A percentile compares a stretch with the other conserved stretches of the same genome.
Evolutionary conservation across 805 yeast genomes (phyloP).

Genomic region (Suhomyces xylopsoci): DNA sequence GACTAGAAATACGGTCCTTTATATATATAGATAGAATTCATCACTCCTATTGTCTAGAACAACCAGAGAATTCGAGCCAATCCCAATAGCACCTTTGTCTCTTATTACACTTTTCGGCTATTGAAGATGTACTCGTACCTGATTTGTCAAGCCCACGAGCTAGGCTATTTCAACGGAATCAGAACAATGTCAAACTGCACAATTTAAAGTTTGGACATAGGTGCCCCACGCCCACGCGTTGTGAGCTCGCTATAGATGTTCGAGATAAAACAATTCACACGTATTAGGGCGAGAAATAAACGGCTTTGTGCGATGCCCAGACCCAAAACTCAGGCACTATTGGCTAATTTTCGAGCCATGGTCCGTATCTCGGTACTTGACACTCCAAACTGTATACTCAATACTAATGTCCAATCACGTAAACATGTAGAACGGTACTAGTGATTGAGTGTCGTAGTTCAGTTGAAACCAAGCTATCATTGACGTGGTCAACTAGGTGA

Average conservation of each 20-base stretch:
- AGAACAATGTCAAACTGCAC: not conserved
- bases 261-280: not conserved
- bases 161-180: not conserved
- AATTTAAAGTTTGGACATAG: not conserved
- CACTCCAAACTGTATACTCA: not conserved
- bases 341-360: not conserved
- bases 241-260: not conserved
- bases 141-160: not conserved
- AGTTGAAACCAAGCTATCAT: not conserved
- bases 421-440: not conserved
- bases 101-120: not conserved
- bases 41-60: not conserved
- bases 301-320: not conserved
- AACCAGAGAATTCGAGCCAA: not conserved
- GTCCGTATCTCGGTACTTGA: not conserved
- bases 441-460: no score
- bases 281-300: not conserved
- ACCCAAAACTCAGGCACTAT: not conserved
- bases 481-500: not conserved
- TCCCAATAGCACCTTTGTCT: not conserved
- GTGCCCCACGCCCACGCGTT: not conserved
- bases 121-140: not conserved
- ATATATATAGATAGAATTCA: not conserved
- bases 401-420: not conserved
- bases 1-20: not conserved